Evolutionary conservation across 2,329 filamentous ascomycete species (phyloP).

Genomic region (Botryotinia calthae): DNA sequence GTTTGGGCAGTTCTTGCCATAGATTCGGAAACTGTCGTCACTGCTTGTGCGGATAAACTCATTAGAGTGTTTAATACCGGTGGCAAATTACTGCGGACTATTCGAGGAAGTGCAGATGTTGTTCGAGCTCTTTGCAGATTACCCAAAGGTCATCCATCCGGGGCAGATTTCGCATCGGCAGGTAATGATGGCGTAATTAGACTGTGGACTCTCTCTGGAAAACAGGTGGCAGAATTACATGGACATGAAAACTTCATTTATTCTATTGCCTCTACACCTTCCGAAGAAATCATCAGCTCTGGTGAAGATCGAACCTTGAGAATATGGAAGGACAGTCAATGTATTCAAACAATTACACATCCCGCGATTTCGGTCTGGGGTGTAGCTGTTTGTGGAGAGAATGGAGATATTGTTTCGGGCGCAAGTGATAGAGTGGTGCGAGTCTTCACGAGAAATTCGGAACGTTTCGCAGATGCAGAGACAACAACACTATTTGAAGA

Average conservation of each 20-base stretch:
- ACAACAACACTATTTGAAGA: slow-evolving; percentile 75
- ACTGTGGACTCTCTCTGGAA: slow-evolving; percentile 79
- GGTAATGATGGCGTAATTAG: slow-evolving; percentile 89
- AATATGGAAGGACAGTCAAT: slow-evolving; percentile 80
- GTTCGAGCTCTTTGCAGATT: slow-evolving; percentile 85
- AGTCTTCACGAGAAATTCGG: slow-evolving; percentile 72
- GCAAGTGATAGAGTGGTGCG: slow-evolving; percentile 85
- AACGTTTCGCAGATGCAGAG: slow-evolving; percentile 67
- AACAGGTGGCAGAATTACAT: slow-evolving; percentile 71
- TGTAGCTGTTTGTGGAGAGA: slow-evolving; percentile 77
- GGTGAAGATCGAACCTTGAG: slow-evolving; percentile 93
- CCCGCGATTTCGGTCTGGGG: slow-evolving; percentile 96
- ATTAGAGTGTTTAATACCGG: slow-evolving; percentile 76
- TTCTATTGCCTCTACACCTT: slow-evolving; percentile 71
- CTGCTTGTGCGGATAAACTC: slow-evolving; percentile 86
- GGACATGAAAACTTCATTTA: slow-evolving; percentile 97
- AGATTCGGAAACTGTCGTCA: slow-evolving; percentile 76
- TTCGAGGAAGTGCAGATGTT: slow-evolving; percentile 73
- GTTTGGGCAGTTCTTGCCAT: slow-evolving; percentile 93
- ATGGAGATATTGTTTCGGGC: slow-evolving; percentile 89
- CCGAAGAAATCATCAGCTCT: slow-evolving; percentile 84
- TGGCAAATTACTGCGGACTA: slow-evolving; percentile 61
- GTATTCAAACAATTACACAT: slow-evolving; percentile 93
- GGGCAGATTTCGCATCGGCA: slow-evolving; percentile 90
- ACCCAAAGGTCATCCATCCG: slow-evolving; percentile 71